phyloP scores from a whole-genome alignment of 495 filamentous ascomycete genomes.

The Baudoinia panamericana region DNA sequence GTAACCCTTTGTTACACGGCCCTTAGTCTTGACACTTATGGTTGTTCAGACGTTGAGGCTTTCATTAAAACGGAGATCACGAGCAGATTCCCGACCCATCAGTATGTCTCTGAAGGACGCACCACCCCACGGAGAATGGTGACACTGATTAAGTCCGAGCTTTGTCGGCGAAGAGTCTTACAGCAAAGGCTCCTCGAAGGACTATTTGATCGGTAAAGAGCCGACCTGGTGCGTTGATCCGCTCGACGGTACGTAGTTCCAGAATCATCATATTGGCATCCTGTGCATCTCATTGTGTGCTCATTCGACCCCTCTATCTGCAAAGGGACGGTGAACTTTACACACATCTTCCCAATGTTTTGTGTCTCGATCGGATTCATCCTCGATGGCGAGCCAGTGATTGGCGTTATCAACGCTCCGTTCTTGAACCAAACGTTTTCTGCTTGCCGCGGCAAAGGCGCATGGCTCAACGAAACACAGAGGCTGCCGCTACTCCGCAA shows the following conservation, averaged over 20 bases:
- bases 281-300: not conserved
- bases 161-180: constrained; percentile 64
- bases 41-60: constrained; percentile 46
- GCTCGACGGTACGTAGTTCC: constrained; percentile 36
- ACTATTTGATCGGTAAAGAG: constrained; percentile 46
- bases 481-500: constrained; percentile 44
- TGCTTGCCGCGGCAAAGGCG: constrained; percentile 44
- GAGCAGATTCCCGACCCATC: constrained; percentile 45
- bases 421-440: constrained; percentile 53
- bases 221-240: constrained; percentile 63
- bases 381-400: constrained; percentile 40
- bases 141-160: constrained; percentile 27
- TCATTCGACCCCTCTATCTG: not conserved
- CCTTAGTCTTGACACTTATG: not conserved
- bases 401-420: constrained; percentile 55
- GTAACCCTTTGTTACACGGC: not conserved
- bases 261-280: not conserved
- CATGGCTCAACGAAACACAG: constrained; percentile 51
- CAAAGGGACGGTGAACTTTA: constrained; percentile 54
- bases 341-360: constrained; percentile 61
- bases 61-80: constrained; percentile 47
- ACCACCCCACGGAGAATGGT: not conserved
- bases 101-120: constrained; percentile 28
- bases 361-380: constrained; percentile 55
- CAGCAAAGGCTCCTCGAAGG: constrained; percentile 41